phyloP scores from a whole-genome alignment of 495 filamentous ascomycete genomes.

The Aspergillus mulundensis region DNA sequence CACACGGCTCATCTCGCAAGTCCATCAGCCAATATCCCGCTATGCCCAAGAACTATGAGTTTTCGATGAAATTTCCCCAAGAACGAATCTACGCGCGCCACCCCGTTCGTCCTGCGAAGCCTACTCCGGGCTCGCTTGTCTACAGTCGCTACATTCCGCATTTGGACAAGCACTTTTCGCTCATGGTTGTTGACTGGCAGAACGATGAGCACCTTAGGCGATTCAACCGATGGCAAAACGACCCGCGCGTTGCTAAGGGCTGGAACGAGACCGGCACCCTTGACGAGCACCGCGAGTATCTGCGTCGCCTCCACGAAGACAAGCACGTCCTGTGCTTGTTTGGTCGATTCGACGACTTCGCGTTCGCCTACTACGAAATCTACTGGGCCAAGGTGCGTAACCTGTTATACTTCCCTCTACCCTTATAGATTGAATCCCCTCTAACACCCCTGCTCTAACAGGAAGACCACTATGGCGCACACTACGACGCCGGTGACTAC shows the following conservation, averaged over 20 bases:
- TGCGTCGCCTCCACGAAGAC: slow-evolving; percentile 55
- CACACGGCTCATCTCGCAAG: slow-evolving; percentile 32
- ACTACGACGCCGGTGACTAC: slow-evolving; percentile 59
- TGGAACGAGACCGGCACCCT: slow-evolving; percentile 60
- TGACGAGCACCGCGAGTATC: slow-evolving; percentile 58
- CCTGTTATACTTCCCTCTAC: no score
- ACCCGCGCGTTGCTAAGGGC: slow-evolving; percentile 60
- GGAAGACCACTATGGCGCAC: slow-evolving; percentile 64
- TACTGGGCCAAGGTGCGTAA: slow-evolving; percentile 64
- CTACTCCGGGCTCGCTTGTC: slow-evolving; percentile 53
- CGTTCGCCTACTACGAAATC: slow-evolving; percentile 65
- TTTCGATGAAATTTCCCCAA: slow-evolving; percentile 50
- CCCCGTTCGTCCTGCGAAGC: slow-evolving; percentile 58
- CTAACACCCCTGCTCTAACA: slow-evolving; percentile 40
- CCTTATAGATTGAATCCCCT: not conserved
- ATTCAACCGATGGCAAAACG: slow-evolving; percentile 64
- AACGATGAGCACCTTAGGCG: slow-evolving; percentile 51
- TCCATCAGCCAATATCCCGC: slow-evolving; percentile 44
- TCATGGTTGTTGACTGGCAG: slow-evolving; percentile 56
- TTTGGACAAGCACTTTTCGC: slow-evolving; percentile 60
- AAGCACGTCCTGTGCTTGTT: slow-evolving; percentile 60
- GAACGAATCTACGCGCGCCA: slow-evolving; percentile 49
- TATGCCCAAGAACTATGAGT: slow-evolving; percentile 50
- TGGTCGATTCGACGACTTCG: slow-evolving; percentile 55
- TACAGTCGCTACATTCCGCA: slow-evolving; percentile 69